Evolutionary conservation across 306 rosid species (phyloP).

Genomic region (Vigna reflexopilosa): DNA sequence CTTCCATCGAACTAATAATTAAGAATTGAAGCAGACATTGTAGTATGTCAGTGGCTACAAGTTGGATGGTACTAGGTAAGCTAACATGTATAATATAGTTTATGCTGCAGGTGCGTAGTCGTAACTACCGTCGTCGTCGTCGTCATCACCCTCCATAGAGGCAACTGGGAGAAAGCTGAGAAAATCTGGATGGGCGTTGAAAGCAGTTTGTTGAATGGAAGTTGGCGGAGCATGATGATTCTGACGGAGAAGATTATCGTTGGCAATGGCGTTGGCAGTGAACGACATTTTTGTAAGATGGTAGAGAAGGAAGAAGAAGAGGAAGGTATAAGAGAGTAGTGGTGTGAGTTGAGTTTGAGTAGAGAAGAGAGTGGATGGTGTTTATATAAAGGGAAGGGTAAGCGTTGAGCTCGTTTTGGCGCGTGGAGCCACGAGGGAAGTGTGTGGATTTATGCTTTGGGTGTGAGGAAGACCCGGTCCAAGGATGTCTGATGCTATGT

Average conservation of each 20-base stretch:
- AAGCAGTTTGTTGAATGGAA: not conserved
- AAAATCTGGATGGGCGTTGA: not conserved
- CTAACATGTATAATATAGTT: conserved; percentile 1
- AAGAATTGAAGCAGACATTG: not conserved
- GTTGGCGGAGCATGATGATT: not conserved
- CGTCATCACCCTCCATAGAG: conserved; percentile 42
- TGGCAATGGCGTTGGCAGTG: conserved; percentile 1
- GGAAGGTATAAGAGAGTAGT: conserved; percentile 3
- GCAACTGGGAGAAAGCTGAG: not conserved
- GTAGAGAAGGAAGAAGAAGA: not conserved
- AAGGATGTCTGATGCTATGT: conserved; percentile 24
- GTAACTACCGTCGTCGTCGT: conserved; percentile 47
- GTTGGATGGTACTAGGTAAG: not conserved
- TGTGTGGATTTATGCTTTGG: conserved; percentile 30
- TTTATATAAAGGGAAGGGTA: conserved; percentile 5
- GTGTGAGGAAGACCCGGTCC: conserved; percentile 33
- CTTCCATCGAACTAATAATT: not conserved
- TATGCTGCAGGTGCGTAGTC: conserved; percentile 68
- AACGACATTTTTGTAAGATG: not conserved
- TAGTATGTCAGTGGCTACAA: not conserved
- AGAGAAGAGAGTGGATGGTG: not conserved
- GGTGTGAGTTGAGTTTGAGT: conserved; percentile 21
- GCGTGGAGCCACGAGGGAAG: conserved; percentile 37
- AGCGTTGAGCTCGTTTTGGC: conserved; percentile 17
- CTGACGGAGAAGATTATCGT: not conserved